Base-by-base conservation (phyloP, 2,329 filamentous ascomycete genomes). In the Aspergillus sp. region DNA sequence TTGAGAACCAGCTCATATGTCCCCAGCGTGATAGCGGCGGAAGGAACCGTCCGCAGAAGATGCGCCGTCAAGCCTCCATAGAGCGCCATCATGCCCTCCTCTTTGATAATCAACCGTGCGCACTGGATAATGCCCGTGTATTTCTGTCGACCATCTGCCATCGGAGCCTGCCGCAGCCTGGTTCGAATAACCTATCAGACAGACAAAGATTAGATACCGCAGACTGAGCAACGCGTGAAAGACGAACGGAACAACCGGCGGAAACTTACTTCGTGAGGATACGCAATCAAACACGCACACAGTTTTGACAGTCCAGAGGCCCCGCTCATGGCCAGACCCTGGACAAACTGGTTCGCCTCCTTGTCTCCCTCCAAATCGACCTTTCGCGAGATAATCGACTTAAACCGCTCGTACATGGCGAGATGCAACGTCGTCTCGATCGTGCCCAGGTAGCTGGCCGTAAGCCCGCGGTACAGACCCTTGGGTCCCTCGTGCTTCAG, bases 391-490 rank as follows among this genome's bases (percentile, higher is more conserved):
- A 68, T 57, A 34, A 61, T 55, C 6, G 53, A 57, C 52, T 73
- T 72, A 51, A 73, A 59, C 17, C 62, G 61, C 56, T 73, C 70
- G 48, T 73, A 73, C 29, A 70, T 58, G 6, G 67, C 67, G 38
- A 72, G 45, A 49, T 72, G 70, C 36, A 72, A 50, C 3, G 67
- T 68, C 13, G 68, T 73, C 57, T 73, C 70, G 16, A 68, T 64
- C 0, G 64, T 64, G 6, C 70, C 70, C 4, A 72, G 54, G 49
- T 71, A 72, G 47, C 69, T 96, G 16, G 93, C 93, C 0, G 91
- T 91, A 47, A 97, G 77, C 7, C 93, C 93, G 69, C 91, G 83
- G 70, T 97, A 97, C 78, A 97, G 82, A 53, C 93, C 93, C 47
- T 85, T 82, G 40, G 96, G 68, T 2, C 93, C 92, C 71, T 97